Conservation (phyloP, 352 stramenopile species). For the Phytophthora cajani region DNA sequence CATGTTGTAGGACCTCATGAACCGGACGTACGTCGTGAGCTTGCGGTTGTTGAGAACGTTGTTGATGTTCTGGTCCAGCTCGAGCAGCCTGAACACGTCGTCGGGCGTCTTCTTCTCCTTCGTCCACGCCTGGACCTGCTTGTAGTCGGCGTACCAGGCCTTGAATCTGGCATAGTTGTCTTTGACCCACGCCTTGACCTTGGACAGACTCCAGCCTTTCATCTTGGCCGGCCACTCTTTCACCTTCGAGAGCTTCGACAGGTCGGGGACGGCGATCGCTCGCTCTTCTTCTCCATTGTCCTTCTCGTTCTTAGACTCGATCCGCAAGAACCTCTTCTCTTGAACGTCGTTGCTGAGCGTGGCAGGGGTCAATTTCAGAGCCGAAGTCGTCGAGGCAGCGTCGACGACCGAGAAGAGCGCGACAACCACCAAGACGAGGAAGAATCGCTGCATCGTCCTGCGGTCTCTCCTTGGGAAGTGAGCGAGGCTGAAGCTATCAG, state of each 20-base stretch:
- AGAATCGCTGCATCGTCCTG: too few relatives aligned
- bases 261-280: too few relatives aligned
- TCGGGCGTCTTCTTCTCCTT: slow-evolving; percentile 3
- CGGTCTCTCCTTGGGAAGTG: too few relatives aligned
- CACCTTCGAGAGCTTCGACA: not conserved
- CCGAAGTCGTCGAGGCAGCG: too few relatives aligned
- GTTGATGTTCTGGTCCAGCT: slow-evolving; percentile 3
- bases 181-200: slow-evolving; percentile 1
- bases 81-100: slow-evolving; percentile 9
- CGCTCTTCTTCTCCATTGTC: not conserved
- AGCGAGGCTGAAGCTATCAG: too few relatives aligned
- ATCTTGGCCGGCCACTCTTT: too few relatives aligned
- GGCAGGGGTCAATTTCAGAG: too few relatives aligned
- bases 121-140: slow-evolving; percentile 6
- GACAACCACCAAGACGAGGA: too few relatives aligned
- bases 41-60: slow-evolving; percentile 1
- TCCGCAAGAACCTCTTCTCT: not conserved
- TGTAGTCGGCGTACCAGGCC: not conserved
- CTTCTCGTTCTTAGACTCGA: not conserved
- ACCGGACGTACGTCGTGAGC: not conserved
- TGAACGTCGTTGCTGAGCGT: not conserved
- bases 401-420: too few relatives aligned
- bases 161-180: slow-evolving; percentile 1
- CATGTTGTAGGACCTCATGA: slow-evolving; percentile 2
- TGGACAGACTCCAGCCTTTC: too few relatives aligned